Percentiles rank a stretch among this genome's conserved stretches.
These are phyloP conservation scores for Zasmidium cellare DNA, from an alignment of 2,329 filamentous ascomycete genomes.

Conservation along the genomic window DNA sequence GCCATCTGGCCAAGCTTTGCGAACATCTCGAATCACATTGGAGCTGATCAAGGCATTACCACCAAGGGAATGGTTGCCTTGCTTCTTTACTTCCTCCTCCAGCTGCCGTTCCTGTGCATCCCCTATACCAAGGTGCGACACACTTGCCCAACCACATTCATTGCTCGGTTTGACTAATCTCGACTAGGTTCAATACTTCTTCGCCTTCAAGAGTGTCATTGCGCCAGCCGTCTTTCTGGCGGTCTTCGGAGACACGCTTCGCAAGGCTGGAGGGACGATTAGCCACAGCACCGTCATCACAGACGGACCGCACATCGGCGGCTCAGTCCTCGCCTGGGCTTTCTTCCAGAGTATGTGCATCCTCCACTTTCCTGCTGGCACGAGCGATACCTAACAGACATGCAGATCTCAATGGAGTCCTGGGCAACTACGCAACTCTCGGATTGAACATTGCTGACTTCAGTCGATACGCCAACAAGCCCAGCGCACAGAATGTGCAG, in stretches of 20 bases:
- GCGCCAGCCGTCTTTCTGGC: conserved; percentile 36
- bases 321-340: conserved; percentile 31
- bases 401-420: conserved; percentile 28
- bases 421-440: conserved; percentile 36
- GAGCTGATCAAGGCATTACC: conserved; percentile 52
- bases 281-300: conserved; percentile 34
- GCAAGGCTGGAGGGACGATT: conserved; percentile 31
- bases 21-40: conserved; percentile 54
- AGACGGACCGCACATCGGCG: conserved; percentile 24
- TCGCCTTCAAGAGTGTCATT: conserved; percentile 44
- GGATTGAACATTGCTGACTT: conserved; percentile 37
- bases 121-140: conserved; percentile 46
- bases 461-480: conserved; percentile 34
- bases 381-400: not conserved
- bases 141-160: no score
- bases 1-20: conserved; percentile 60
- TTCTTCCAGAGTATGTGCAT: conserved; percentile 24
- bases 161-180: no score
- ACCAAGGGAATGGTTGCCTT: conserved; percentile 57
- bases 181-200: conserved; percentile 33
- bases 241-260: conserved; percentile 33
- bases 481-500: conserved; percentile 33
- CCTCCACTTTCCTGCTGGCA: not conserved
- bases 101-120: conserved; percentile 54
- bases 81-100: conserved; percentile 57